These are phyloP conservation scores for Colletotrichum neosansevieriae DNA, from an alignment of 2,329 filamentous ascomycete genomes.

Conservation along the genomic window DNA sequence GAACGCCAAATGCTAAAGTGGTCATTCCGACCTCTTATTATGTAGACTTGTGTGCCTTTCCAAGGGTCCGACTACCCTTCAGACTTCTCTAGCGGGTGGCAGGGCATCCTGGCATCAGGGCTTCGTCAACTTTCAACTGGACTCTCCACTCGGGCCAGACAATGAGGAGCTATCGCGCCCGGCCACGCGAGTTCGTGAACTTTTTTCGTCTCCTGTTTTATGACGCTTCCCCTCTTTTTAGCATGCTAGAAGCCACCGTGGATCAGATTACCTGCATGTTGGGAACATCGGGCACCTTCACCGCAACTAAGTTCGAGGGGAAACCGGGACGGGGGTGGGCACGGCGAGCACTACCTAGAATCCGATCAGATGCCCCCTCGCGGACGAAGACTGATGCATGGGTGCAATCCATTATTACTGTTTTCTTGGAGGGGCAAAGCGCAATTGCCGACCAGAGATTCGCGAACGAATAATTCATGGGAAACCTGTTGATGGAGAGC, in stretches of 20 bases:
- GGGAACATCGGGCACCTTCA: constrained; percentile 36
- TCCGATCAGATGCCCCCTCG: constrained; percentile 33
- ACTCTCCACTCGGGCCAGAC: constrained; percentile 24
- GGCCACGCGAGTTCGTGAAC: constrained; percentile 9
- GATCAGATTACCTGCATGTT: constrained; percentile 39
- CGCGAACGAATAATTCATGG: constrained; percentile 1
- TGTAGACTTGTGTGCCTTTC: constrained; percentile 20
- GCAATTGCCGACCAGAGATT: constrained; percentile 26
- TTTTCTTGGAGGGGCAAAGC: constrained; percentile 15
- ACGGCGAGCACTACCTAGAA: constrained; percentile 29
- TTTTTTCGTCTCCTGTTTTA: constrained; percentile 4
- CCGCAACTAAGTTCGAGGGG: constrained; percentile 38
- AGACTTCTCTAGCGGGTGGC: constrained; percentile 27
- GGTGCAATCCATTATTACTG: background rate
- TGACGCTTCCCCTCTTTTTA: constrained; percentile 30
- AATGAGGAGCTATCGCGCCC: constrained; percentile 14
- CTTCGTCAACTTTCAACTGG: constrained; percentile 10
- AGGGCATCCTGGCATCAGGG: constrained; percentile 24
- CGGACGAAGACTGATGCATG: constrained; percentile 19
- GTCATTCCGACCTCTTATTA: constrained; percentile 9
- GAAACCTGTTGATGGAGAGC: background rate
- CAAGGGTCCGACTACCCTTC: constrained; percentile 39
- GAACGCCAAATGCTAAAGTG: constrained; percentile 21
- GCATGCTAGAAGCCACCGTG: constrained; percentile 21
- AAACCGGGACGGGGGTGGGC: constrained; percentile 23